A percentile compares a stretch with the other conserved stretches of the same genome.
These are phyloP conservation scores for Jamesozyma jinghongensis DNA, from an alignment of 805 yeast species.

Conservation along the genomic window DNA sequence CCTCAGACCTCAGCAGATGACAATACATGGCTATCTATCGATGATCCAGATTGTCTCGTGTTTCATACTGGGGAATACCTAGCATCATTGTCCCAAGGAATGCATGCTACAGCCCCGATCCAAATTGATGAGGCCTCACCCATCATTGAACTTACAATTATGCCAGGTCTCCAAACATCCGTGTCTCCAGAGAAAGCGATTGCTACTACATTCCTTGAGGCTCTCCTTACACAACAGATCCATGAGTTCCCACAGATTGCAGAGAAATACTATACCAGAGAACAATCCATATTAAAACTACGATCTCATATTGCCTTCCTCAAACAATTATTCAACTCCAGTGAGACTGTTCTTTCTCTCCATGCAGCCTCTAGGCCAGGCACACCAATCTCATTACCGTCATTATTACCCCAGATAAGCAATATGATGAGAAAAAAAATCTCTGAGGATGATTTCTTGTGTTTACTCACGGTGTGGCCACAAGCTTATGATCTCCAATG, in stretches of 20 bases:
- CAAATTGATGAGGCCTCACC: constrained; percentile 14
- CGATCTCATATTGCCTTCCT: constrained; percentile 12
- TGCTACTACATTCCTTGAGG: constrained; percentile 10
- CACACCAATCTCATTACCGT: constrained; percentile 14
- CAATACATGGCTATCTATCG: constrained; percentile 18
- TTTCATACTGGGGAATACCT: constrained; percentile 23
- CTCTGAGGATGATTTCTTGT: constrained; percentile 17
- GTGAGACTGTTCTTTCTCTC: constrained; percentile 25
- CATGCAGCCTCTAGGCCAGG: constrained; percentile 18
- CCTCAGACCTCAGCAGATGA: constrained; percentile 20
- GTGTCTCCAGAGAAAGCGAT: constrained; percentile 2
- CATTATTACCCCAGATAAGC: constrained; percentile 23
- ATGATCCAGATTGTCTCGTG: constrained; percentile 23
- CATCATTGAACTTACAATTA: constrained; percentile 10
- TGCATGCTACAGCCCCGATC: constrained; percentile 19
- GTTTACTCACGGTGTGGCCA: constrained; percentile 26
- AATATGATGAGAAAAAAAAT: constrained; percentile 24
- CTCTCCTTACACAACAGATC: constrained; percentile 18
- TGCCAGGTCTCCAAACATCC: constrained; percentile 6
- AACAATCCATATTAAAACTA: constrained; percentile 11
- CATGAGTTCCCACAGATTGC: constrained; percentile 21
- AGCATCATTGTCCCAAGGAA: constrained; percentile 15
- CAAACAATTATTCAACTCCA: constrained; percentile 18
- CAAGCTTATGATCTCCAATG: constrained; percentile 19
- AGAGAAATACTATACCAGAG: constrained; percentile 15